Percentiles rank a stretch among this genome's conserved stretches.
Evolutionary conservation across 2,329 filamentous ascomycete species (phyloP).

Genomic region (Endocalyx cinctus): DNA sequence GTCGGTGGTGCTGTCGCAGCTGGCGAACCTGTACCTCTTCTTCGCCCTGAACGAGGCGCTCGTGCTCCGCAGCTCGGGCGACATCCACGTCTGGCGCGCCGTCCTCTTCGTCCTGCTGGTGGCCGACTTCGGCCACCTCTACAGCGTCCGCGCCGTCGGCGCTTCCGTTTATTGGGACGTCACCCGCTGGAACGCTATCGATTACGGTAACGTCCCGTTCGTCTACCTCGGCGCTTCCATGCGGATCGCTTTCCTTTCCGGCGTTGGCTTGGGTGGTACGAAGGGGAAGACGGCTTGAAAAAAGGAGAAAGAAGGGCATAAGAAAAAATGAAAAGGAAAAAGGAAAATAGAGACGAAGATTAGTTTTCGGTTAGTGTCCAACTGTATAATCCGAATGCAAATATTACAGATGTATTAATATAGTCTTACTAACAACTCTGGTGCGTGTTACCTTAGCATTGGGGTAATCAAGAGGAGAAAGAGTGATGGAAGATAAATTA

Average conservation of each 20-base stretch:
- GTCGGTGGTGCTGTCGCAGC: constrained; percentile 65
- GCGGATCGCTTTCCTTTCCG: constrained; percentile 54
- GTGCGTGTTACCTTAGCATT: no score
- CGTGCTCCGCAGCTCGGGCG: constrained; percentile 64
- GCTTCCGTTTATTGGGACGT: constrained; percentile 64
- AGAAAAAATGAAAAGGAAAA: no score
- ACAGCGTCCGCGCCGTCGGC: constrained; percentile 53
- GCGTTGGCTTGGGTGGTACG: constrained; percentile 44
- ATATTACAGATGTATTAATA: no score
- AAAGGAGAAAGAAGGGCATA: neutral
- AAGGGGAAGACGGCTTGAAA: constrained; percentile 14
- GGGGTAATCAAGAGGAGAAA: no score
- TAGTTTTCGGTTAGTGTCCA: no score
- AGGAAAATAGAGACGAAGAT: no score
- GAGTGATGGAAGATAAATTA: no score
- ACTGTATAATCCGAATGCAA: no score
- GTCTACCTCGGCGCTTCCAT: constrained; percentile 62
- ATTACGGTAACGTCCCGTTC: constrained; percentile 65
- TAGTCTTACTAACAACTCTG: no score
- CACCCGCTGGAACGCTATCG: constrained; percentile 60
- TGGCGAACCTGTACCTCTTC: constrained; percentile 73
- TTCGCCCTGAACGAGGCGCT: constrained; percentile 75
- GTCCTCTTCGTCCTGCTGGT: constrained; percentile 64
- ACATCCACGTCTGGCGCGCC: constrained; percentile 65
- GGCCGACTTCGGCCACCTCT: constrained; percentile 74